Evolutionary conservation across 2,329 filamentous ascomycete genomes (phyloP).

Genomic region (Allantophomopsis lycopodina): DNA sequence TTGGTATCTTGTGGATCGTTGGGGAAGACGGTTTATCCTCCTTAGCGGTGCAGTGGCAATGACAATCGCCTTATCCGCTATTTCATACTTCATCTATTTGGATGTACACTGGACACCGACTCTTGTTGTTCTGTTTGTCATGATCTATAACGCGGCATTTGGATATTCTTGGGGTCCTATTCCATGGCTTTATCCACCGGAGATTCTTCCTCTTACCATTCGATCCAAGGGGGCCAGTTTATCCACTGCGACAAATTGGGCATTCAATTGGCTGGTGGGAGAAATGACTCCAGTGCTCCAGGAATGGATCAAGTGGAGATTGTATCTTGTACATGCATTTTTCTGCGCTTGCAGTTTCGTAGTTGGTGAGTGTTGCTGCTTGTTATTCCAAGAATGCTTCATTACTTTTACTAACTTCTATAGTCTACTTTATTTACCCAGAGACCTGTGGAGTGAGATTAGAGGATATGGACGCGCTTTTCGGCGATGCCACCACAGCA

Average conservation of each 20-base stretch:
- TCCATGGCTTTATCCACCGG: slow-evolving; percentile 96
- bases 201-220: slow-evolving; percentile 93
- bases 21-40: slow-evolving; percentile 80
- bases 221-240: slow-evolving; percentile 93
- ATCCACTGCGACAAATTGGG: slow-evolving; percentile 95
- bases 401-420: background rate
- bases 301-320: slow-evolving; percentile 80
- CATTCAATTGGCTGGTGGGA: slow-evolving; percentile 94
- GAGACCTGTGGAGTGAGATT: slow-evolving; percentile 91
- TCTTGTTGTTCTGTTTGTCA: slow-evolving; percentile 85
- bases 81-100: slow-evolving; percentile 92
- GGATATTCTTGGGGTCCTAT: slow-evolving; percentile 97
- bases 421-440: slow-evolving; percentile 95
- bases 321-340: slow-evolving; percentile 92
- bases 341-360: slow-evolving; percentile 94
- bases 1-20: slow-evolving; percentile 91
- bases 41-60: slow-evolving; percentile 83
- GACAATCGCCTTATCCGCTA: slow-evolving; percentile 73
- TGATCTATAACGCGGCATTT: slow-evolving; percentile 97
- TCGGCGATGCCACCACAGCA: slow-evolving; percentile 81
- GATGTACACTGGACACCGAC: slow-evolving; percentile 67
- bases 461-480: slow-evolving; percentile 92
- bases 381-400: background rate
- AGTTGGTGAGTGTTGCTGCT: slow-evolving; percentile 54
- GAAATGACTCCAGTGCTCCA: slow-evolving; percentile 91